Percentiles rank a stretch among this genome's conserved stretches.
These are phyloP conservation scores for Thymus mandschuricus DNA, from an alignment of 257 asterid genomes.

Conservation along the genomic window DNA sequence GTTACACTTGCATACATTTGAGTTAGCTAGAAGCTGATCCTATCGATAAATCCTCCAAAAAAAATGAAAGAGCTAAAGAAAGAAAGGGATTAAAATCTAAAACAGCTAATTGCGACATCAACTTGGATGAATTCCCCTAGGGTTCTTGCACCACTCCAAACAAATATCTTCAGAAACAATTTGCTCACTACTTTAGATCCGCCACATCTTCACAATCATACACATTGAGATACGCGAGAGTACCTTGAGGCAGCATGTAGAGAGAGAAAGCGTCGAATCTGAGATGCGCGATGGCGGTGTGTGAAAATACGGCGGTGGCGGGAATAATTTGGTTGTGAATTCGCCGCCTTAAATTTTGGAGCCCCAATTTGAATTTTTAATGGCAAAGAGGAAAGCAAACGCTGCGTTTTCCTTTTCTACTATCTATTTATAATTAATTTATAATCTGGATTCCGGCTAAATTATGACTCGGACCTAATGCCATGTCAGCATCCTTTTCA, in stretches of 20 bases:
- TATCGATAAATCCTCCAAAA: too few species aligned
- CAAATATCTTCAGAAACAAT: constrained; percentile 9
- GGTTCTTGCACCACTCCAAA: background rate
- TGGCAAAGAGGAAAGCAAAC: constrained; percentile 8
- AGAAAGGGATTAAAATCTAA: background rate
- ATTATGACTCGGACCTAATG: too few species aligned
- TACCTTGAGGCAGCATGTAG: constrained; percentile 30
- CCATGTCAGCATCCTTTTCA: too few species aligned
- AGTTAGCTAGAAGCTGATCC: too few species aligned
- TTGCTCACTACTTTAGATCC: background rate
- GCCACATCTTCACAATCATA: background rate
- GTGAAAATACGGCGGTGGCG: constrained; percentile 39
- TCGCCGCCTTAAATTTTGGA: constrained; percentile 44
- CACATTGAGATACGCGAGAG: background rate
- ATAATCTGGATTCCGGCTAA: too few species aligned
- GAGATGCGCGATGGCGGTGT: background rate
- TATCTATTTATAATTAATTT: background rate
- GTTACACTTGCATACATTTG: too few species aligned
- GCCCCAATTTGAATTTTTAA: constrained; percentile 42
- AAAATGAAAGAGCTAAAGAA: background rate
- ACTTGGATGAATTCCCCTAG: background rate
- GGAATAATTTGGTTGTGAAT: constrained; percentile 35
- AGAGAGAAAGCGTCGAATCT: background rate
- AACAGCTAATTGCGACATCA: background rate
- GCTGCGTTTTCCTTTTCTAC: background rate